These are phyloP conservation scores for Aspergillus sp. DNA, from an alignment of 2,329 filamentous ascomycete genomes.

Conservation along the genomic window DNA sequence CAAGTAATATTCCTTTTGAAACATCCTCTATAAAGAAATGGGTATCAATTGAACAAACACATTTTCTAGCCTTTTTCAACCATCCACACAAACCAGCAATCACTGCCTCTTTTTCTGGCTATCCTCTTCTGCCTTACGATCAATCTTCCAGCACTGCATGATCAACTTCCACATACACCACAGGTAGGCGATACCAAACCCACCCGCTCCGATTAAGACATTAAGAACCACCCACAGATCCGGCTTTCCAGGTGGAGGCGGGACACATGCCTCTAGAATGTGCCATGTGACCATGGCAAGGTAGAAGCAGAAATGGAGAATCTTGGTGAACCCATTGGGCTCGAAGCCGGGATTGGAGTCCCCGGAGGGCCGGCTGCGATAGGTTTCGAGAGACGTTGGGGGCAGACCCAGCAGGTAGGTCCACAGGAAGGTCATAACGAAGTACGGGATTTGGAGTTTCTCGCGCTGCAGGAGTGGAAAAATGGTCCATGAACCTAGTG, in stretches of 20 bases:
- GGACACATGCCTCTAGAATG: conserved; percentile 60
- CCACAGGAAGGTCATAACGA: conserved; percentile 79
- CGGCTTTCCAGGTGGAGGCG: conserved; percentile 68
- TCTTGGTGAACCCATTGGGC: conserved; percentile 52
- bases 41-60: conserved; percentile 21
- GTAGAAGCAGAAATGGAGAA: conserved; percentile 73
- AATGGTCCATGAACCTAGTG: conserved; percentile 85
- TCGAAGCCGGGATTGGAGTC: conserved; percentile 37
- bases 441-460: conserved; percentile 75
- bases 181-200: conserved; percentile 79
- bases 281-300: conserved; percentile 75
- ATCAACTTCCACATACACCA: conserved; percentile 73
- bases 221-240: conserved; percentile 94
- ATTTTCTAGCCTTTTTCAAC: not conserved
- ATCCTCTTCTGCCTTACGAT: conserved; percentile 19
- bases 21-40: conserved; percentile 8
- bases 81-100: conserved; percentile 5
- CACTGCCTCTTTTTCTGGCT: conserved; percentile 30
- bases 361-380: conserved; percentile 46
- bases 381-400: conserved; percentile 64
- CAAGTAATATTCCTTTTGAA: not conserved
- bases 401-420: conserved; percentile 83
- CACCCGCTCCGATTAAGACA: conserved; percentile 74
- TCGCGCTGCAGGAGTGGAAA: conserved; percentile 85
- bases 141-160: conserved; percentile 22